Evolutionary conservation across 306 rosid genomes (phyloP).

Genomic region (Sphenostylis stenocarpa): DNA sequence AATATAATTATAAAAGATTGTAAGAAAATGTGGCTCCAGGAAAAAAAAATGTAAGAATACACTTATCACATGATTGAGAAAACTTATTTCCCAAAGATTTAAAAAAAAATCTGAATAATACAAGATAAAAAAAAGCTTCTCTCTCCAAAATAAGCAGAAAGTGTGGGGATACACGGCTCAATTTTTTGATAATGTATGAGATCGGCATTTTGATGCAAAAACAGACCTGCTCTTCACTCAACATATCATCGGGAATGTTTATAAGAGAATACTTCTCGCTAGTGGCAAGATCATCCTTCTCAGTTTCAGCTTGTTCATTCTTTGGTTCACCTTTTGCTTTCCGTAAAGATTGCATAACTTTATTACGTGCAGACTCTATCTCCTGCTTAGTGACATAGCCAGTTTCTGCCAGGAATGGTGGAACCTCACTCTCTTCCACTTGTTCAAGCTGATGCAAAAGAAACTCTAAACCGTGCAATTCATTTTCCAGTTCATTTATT

Average conservation of each 20-base stretch:
- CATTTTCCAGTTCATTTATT: conserved; percentile 83
- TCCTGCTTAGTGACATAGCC: conserved; percentile 73
- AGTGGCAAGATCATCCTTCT: conserved; percentile 53
- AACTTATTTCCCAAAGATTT: neutral
- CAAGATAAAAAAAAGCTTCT: neutral
- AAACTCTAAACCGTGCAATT: conserved; percentile 68
- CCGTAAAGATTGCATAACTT: conserved; percentile 65
- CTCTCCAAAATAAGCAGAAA: neutral
- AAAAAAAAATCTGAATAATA: neutral
- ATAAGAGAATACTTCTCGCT: conserved; percentile 62
- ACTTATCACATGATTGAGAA: neutral
- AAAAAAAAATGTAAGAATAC: neutral
- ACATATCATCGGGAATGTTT: conserved; percentile 63
- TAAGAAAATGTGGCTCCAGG: neutral
- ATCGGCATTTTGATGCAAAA: conserved; percentile 25
- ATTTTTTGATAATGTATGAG: neutral
- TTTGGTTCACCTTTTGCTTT: conserved; percentile 81
- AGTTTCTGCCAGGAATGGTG: conserved; percentile 64
- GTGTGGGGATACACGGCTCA: conserved; percentile 2
- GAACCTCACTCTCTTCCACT: conserved; percentile 56
- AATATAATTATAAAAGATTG: conserved; percentile 1
- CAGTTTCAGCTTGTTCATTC: conserved; percentile 61
- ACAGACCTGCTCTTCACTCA: conserved; percentile 71
- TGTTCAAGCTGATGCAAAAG: conserved; percentile 68
- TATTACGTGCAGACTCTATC: conserved; percentile 62